A percentile compares a stretch with the other conserved stretches of the same genome.
Conservation (phyloP, 306 rosid genomes). For the Rosa multiflora region DNA sequence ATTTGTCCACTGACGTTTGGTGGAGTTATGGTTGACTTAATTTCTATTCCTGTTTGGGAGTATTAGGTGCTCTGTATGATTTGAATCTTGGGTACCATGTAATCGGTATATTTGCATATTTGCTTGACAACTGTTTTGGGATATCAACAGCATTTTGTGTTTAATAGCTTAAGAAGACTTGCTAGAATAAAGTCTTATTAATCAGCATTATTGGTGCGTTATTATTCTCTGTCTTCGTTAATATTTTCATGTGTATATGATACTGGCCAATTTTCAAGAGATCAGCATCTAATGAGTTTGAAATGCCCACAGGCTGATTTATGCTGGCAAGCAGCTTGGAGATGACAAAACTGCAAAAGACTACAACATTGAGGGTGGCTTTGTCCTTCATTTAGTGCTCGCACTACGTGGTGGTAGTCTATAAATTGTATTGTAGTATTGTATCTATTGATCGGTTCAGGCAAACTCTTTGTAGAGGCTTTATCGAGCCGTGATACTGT, state of each 20-base stretch:
- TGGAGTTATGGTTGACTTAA: neutral
- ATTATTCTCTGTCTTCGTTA: neutral
- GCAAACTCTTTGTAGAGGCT: neutral
- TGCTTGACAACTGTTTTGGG: neutral
- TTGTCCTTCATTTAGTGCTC: slow-evolving; percentile 95
- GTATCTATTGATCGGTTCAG: neutral
- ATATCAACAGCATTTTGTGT: neutral
- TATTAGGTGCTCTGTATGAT: neutral
- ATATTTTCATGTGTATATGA: neutral
- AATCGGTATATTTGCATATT: neutral
- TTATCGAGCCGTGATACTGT: neutral
- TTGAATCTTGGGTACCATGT: neutral
- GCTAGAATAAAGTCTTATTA: neutral
- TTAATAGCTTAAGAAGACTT: neutral
- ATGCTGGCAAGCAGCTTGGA: slow-evolving; percentile 95
- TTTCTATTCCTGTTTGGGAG: neutral
- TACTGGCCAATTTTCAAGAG: neutral
- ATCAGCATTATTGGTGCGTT: neutral
- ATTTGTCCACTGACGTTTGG: neutral
- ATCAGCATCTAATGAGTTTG: neutral
- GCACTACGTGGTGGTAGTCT: slow-evolving; percentile 79
- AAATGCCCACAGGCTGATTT: slow-evolving; percentile 70
- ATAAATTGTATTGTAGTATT: slow-evolving; percentile 17
- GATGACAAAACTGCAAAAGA: slow-evolving; percentile 98
- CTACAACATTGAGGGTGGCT: slow-evolving; percentile 98